A percentile compares a stretch with the other conserved stretches of the same genome.
These are phyloP conservation scores for Pezicula radicicola DNA, from an alignment of 2,329 filamentous ascomycete genomes.

Conservation along the genomic window DNA sequence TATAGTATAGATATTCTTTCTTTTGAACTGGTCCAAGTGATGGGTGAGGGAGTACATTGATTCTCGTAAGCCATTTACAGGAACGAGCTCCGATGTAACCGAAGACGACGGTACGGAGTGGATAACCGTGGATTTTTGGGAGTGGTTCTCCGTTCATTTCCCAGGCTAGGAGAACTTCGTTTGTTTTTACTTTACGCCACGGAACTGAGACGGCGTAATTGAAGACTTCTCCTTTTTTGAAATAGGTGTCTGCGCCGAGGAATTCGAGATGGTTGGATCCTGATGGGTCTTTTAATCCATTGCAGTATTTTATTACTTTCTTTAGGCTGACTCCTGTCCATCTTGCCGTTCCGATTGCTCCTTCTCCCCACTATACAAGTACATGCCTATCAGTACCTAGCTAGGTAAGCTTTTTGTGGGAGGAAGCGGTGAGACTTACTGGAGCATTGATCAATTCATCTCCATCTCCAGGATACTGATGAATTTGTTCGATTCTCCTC, in stretches of 20 bases:
- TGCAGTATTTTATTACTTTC: conserved; percentile 68
- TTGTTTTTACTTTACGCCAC: conserved; percentile 62
- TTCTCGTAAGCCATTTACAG: conserved; percentile 67
- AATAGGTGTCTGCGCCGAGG: conserved; percentile 69
- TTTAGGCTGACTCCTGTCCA: conserved; percentile 65
- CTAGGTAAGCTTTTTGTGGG: neutral
- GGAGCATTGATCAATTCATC: conserved; percentile 51
- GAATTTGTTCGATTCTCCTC: conserved; percentile 66
- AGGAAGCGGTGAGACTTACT: neutral
- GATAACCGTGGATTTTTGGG: conserved; percentile 64
- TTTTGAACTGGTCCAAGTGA: conserved; percentile 57
- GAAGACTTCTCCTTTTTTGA: conserved; percentile 62
- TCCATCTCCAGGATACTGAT: conserved; percentile 62
- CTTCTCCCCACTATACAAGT: conserved; percentile 53
- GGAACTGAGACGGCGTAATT: conserved; percentile 69
- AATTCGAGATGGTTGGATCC: conserved; percentile 63
- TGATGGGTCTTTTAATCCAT: conserved; percentile 46
- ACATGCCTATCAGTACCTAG: conserved; percentile 18
- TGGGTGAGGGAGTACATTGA: conserved; percentile 56
- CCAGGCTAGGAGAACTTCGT: conserved; percentile 65
- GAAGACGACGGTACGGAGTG: conserved; percentile 59
- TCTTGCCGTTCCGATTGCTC: conserved; percentile 63
- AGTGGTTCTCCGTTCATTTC: conserved; percentile 64
- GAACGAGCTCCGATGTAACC: conserved; percentile 65
- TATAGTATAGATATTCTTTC: conserved; percentile 63